These are phyloP conservation scores for Vanrija humicola DNA, from an alignment of 1,284 basidiomycete genomes.

Conservation along the genomic window DNA sequence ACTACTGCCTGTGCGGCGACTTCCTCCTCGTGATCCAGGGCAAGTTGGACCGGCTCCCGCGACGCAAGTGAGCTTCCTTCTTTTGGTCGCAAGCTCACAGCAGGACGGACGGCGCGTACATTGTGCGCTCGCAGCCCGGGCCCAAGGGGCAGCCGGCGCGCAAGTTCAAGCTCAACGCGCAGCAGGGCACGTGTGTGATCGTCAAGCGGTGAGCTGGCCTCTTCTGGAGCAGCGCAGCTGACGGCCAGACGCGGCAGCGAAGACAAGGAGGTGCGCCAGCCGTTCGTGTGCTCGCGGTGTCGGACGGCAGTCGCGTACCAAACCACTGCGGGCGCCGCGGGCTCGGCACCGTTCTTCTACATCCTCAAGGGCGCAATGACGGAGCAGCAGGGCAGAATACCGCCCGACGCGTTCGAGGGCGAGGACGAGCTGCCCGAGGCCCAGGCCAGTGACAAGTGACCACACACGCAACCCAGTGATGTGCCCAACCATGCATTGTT, in stretches of 20 bases:
- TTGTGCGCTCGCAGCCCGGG: slow-evolving; percentile 38
- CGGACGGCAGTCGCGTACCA: slow-evolving; percentile 48
- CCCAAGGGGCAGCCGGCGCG: slow-evolving; percentile 27
- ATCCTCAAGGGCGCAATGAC: slow-evolving; percentile 46
- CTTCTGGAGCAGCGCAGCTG: slow-evolving; percentile 8
- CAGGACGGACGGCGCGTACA: slow-evolving; percentile 44
- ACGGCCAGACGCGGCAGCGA: slow-evolving; percentile 4
- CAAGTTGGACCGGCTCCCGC: slow-evolving; percentile 43
- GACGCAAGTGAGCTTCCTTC: slow-evolving; percentile 30
- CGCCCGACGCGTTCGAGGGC: slow-evolving; percentile 49
- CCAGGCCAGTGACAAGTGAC: background rate
- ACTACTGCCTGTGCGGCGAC: slow-evolving; percentile 51
- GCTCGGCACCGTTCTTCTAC: slow-evolving; percentile 43
- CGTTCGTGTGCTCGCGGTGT: slow-evolving; percentile 44
- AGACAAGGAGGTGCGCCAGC: slow-evolving; percentile 39
- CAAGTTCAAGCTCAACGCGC: slow-evolving; percentile 50
- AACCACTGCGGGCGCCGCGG: slow-evolving; percentile 38
- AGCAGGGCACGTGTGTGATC: slow-evolving; percentile 37
- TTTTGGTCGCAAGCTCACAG: background rate
- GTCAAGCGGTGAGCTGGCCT: slow-evolving; percentile 36
- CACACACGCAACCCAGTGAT: background rate
- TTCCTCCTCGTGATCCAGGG: slow-evolving; percentile 48
- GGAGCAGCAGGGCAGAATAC: slow-evolving; percentile 46
- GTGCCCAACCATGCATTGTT: no score
- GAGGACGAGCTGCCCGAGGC: slow-evolving; percentile 26